Base-by-base conservation (phyloP, 2,329 filamentous ascomycete species). In the Massarina eburnea region DNA sequence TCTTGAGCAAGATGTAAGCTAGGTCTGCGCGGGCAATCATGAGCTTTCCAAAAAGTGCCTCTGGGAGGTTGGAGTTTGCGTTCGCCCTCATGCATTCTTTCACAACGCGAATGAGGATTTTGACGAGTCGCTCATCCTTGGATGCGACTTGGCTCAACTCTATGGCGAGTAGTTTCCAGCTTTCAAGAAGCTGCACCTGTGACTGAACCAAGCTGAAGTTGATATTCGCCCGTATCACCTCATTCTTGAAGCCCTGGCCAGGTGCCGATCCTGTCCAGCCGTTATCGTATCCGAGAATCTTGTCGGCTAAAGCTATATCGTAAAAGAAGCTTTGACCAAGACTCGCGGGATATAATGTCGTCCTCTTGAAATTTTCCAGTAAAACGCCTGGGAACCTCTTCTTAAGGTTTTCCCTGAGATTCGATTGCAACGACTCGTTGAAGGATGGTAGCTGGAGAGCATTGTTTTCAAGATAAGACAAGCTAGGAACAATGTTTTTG, bases 161-260 rank as follows among this genome's bases (percentile, higher is more conserved):
- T 39, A 94, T 79, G 12, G 92, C 82, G 8, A 99, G 78, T 48
- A 89, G 85, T 67, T 95, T 91, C 90, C 92, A 97, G 44, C 89
- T 88, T 58, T 89, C 84, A 53, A 96, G 86, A 15, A 99, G 81
- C 34, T 84, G 81, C 54, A 94, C 85, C 73, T 99, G 91, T 19
- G 92, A 89, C 67, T 97, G 91, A 26, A 99, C 90, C 26, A 96
- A 77, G 19, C 91, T 95, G 41, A 99, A 70, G 68, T 99, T 97
- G 51, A 87, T 76, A 68, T 99, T 99, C 33, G 92, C 94, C 49
- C 84, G 84, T 60, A 85, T 82, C 71, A 99, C 86, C 66, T 99
- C 94, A 39, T 82, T 80, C 51, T 81, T 80, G 71, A 95, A 95
- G 0, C 91, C 91, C 59, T 86, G 81, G 43, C 82, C 63, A 44